Evolutionary conservation across 176 grass and related monocot species (phyloP), one percentile per base, ranked within the genome.

Genomic region (Zoysia japonica): DNA sequence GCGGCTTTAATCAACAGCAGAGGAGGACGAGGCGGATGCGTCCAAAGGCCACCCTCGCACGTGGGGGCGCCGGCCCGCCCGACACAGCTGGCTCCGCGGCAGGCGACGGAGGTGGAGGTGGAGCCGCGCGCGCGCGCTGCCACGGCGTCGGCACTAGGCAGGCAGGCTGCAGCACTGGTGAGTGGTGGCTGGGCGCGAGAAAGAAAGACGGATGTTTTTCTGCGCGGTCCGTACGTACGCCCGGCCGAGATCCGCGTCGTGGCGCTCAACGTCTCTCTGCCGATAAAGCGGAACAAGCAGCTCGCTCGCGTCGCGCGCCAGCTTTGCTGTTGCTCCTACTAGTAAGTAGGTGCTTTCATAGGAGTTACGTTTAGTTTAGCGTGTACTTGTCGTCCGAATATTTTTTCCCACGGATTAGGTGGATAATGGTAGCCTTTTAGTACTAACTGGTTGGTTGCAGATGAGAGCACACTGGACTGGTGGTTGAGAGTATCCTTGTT

Each of bases 31-130:
- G 10, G 67, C 3, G 37, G 15, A 41, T 56, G 50, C 71, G 52
- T 38, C 73, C 73, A 62, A 80, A 70, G 4, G 45, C 69, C 69
- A 5, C 68, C 47, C n/a, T 39, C 65, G 53, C 66, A 80, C 78
- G 66, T 80, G 78, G 66, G 66, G 66, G 28, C 28, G 28, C 28
- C 28, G 28, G 28, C 0, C 28, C 37, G 53, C 20, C 52, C 65
- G 65, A 68, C 77, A 45, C 9, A 10, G 35, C 75, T 16, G 16
- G 17, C 38, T 15, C 63, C 65, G 47, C 78, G 52, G 65, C 78
- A 60, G 65, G 65, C 63, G 66, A 13, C 28, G 28, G 28, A 28
- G 28, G 28, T 28, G 35, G 75, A 50, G 45, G 59, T 50, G 75
- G 44, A 49, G 55, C 57, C 28, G 28, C 28, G 15, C 15, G 14